Evolutionary conservation across 805 yeast species (phyloP), one percentile per base, ranked within the genome.

Genomic region (Barnettozyma siamensis): DNA sequence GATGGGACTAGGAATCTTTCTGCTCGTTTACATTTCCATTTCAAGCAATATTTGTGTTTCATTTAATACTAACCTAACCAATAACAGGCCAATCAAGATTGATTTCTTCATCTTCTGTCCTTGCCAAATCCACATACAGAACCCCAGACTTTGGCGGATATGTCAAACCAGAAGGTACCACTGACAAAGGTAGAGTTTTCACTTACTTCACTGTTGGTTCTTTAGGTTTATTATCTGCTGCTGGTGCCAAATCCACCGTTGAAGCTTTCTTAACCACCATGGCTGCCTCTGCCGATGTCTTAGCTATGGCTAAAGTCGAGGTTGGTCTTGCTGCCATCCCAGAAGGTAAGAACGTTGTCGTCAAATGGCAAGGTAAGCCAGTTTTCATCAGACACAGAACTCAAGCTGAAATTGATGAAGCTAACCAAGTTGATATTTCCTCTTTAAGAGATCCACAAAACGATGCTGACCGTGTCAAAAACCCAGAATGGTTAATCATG

Each of bases 311-410:
- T 58, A 93, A 93, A 75, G 96, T 91, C 59, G 99, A 93, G 75
- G 96, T 93, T 55, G 89, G 86, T 65, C 80, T 93, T 59, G 79
- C 83, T 43, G 84, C 87, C 49, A 88, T 93, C 52, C 99, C 99
- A 59, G 88, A 83, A 66, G 98, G 98, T 70, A 91, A 91, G 76
- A 93, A 93, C 70, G 94, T 93, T 51, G 87, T 93, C 62, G 95
- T 93, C 56, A 93, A 93, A 73, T 93, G 99, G 99, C 96, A 94
- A 72, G 99, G 99, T 72, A 93, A 93, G 76, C 99, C 99, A 53
- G 96, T 93, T 53, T 93, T 93, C 73, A 88, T 93, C 67, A 91
- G 99, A 78, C 99, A 93, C 79, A 85, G 99, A 80, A 89, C 99
- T 35, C 69, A 77, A 35, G 78, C 74, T 47, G 99, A 93, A 75